Conservation (phyloP, 2,329 filamentous ascomycete species). For the Triangularia verruculosa region DNA sequence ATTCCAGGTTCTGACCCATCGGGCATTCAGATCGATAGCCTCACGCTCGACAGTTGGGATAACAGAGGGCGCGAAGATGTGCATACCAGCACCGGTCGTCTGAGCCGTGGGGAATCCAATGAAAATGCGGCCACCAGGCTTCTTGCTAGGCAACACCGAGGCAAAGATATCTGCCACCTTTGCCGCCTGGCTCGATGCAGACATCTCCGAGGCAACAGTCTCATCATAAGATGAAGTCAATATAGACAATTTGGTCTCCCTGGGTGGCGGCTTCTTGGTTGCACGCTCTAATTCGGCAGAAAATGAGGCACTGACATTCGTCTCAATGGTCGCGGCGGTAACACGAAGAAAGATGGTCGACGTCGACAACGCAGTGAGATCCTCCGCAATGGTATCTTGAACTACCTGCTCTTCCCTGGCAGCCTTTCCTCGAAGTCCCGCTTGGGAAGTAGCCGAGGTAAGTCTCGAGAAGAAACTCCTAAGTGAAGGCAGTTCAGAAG, state of each 20-base stretch:
- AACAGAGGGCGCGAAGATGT: conserved; percentile 91
- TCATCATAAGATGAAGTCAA: conserved; percentile 91
- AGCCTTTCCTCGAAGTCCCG: conserved; percentile 50
- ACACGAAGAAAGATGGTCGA: conserved; percentile 87
- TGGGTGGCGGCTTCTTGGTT: conserved; percentile 95
- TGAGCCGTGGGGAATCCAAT: conserved; percentile 98
- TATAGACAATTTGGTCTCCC: conserved; percentile 78
- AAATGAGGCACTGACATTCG: conserved; percentile 69
- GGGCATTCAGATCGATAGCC: conserved; percentile 92
- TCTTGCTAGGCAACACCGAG: conserved; percentile 84
- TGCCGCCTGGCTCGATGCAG: conserved; percentile 44
- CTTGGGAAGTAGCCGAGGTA: conserved; percentile 55
- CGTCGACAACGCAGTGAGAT: conserved; percentile 66
- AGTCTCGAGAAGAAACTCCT: conserved; percentile 78
- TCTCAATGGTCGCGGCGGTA: conserved; percentile 78
- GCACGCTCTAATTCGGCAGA: conserved; percentile 87
- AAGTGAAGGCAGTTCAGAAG: conserved; percentile 58
- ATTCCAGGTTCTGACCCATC: conserved; percentile 95
- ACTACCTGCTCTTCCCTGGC: conserved; percentile 61
- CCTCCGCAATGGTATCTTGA: conserved; percentile 64
- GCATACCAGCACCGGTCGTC: conserved; percentile 89
- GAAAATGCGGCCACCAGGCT: conserved; percentile 79
- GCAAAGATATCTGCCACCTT: conserved; percentile 77
- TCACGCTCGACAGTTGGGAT: conserved; percentile 97
- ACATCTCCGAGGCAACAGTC: conserved; percentile 61